Base-by-base conservation (phyloP, 441 rosid genomes). In the Brassica hybrid region DNA sequence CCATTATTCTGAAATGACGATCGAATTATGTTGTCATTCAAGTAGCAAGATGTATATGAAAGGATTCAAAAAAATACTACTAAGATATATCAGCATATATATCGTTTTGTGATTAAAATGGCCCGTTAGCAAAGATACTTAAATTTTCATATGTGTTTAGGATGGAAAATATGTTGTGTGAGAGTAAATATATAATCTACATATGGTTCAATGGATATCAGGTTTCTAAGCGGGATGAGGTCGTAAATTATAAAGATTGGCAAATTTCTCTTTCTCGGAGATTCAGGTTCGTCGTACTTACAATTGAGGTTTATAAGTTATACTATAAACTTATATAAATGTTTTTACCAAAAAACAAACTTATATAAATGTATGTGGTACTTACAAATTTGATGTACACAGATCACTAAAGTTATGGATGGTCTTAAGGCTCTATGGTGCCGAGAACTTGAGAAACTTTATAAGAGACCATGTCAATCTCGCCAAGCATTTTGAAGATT, bases 171-270 rank as follows among this genome's bases (percentile, higher is more conserved):
- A 52, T 52, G 21, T 52, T 14, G 58, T 52, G 19, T 14, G 58
- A 52, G 18, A 45, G 52, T 45, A 11, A 2, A 4, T 45, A 45
- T 45, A 52, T 52, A 50, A 30, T n/a, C n/a, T n/a, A n/a, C n/a
- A n/a, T n/a, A n/a, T 34, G 13, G 48, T 65, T 21, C 43, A 7
- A 80, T 43, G 43, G 25, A 79, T 34, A 50, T 71, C 70, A 94
- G 98, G 96, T 88, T 43, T 86, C 97, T 45, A 79, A 90, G 73
- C 76, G 80, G 71, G 86, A 91, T 78, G 32, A 75, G 85, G 93
- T 90, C 58, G 88, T 92, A 67, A 93, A 94, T 67, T 94, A 85
- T 83, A 94, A 92, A 83, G 98, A 94, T 79, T 90, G 96, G 98
- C 97, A 94, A 79, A 88, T 92, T 78, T 90, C 98, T 82, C 98